Evolutionary conservation across 768 basidiomycete species (phyloP).

Genomic region (Candolleomyces eurysporus): DNA sequence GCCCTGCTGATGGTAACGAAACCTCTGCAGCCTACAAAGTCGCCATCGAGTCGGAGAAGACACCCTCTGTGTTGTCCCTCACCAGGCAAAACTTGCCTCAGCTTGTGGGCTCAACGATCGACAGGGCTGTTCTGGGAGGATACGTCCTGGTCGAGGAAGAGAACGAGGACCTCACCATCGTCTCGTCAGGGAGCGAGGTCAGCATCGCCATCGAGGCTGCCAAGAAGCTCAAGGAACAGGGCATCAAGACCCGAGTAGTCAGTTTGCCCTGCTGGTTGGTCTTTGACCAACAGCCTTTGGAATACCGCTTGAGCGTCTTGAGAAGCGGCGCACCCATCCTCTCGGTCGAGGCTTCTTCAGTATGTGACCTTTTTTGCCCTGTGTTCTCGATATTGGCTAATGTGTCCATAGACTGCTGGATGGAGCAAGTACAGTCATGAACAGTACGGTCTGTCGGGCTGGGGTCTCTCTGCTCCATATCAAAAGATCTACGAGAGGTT

Average conservation of each 20-base stretch:
- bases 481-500: conserved; percentile 90
- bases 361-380: conserved; percentile 17
- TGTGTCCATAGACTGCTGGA: conserved; percentile 54
- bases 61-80: conserved; percentile 80
- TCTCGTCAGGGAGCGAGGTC: conserved; percentile 89
- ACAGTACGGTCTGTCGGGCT: conserved; percentile 72
- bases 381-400: conserved; percentile 7
- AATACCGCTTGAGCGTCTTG: conserved; percentile 81
- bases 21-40: conserved; percentile 90
- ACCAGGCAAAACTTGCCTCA: conserved; percentile 93
- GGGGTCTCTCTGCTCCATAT: conserved; percentile 91
- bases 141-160: conserved; percentile 85
- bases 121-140: conserved; percentile 79
- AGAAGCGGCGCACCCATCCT: conserved; percentile 88
- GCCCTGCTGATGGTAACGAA: conserved; percentile 94
- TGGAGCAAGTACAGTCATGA: conserved; percentile 93
- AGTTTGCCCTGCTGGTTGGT: conserved; percentile 89
- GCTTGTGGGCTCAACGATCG: conserved; percentile 83
- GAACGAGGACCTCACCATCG: conserved; percentile 83
- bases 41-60: conserved; percentile 69
- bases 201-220: conserved; percentile 86
- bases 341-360: conserved; percentile 79
- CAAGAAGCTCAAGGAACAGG: conserved; percentile 70
- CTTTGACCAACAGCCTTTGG: conserved; percentile 77
- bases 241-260: conserved; percentile 79